Evolutionary conservation across 108 stramenopile genomes (phyloP), one percentile per base, ranked within the genome.

Genomic region (Thalassiosira profunda): DNA sequence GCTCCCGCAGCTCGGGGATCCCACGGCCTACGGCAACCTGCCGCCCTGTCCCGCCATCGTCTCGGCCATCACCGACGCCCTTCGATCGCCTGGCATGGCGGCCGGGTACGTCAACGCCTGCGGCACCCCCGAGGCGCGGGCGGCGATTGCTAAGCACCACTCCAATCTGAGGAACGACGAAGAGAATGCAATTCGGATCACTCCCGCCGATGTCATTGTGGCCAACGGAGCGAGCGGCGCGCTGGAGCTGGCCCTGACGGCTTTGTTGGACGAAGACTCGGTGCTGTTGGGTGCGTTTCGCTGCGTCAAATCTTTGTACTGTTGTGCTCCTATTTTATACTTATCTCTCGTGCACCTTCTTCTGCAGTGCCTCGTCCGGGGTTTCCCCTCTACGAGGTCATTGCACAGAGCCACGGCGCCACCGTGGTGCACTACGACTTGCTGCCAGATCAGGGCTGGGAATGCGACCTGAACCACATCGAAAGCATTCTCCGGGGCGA

Each of bases 291-390:
- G n/a, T n/a, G n/a, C n/a, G n/a, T n/a, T n/a, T n/a, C n/a, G n/a
- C n/a, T n/a, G n/a, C n/a, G n/a, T n/a, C n/a, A n/a, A n/a, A n/a
- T n/a, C n/a, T n/a, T n/a, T n/a, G n/a, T n/a, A n/a, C n/a, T n/a
- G n/a, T n/a, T n/a, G n/a, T n/a, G n/a, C n/a, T n/a, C n/a, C n/a
- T n/a, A n/a, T n/a, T n/a, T n/a, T n/a, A n/a, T n/a, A n/a, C n/a
- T n/a, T n/a, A n/a, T n/a, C n/a, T n/a, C n/a, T n/a, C n/a, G n/a
- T n/a, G n/a, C n/a, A n/a, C n/a, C n/a, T n/a, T n/a, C n/a, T n/a
- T n/a, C n/a, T n/a, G n/a, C n/a, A n/a, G 87, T 98, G 11, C 98
- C 98, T 0, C 63, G 77, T 48, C 97, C 98, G 2, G 95, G 94
- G 23, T 97, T 98, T 70, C 88, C 95, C 7, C 60, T 98, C 18